These are phyloP conservation scores for Cymodocea nodosa DNA, from an alignment of 116 monocot species.

Conservation along the genomic window DNA sequence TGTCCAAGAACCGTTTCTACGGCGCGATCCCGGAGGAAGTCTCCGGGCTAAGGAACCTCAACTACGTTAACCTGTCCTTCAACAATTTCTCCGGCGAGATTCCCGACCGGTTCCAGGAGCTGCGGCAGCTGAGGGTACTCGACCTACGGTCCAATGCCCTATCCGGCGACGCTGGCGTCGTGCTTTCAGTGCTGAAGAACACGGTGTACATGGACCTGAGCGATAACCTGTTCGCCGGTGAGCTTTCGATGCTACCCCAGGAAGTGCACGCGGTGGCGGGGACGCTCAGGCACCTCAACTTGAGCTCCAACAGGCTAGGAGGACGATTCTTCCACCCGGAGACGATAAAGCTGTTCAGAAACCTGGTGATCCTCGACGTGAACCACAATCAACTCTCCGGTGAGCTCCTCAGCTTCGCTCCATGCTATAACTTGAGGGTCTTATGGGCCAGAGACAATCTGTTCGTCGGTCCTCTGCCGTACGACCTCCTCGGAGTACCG, in stretches of 20 bases:
- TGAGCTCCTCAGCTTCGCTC: constrained; percentile 39
- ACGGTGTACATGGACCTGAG: constrained; percentile 58
- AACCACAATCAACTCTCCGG: constrained; percentile 47
- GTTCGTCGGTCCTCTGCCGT: constrained; percentile 46
- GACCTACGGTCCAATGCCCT: constrained; percentile 56
- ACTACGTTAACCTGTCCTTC: constrained; percentile 48
- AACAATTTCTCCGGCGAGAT: constrained; percentile 47
- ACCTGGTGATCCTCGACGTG: constrained; percentile 62
- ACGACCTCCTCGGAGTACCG: constrained; percentile 32
- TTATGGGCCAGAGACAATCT: constrained; percentile 35
- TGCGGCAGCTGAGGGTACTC: constrained; percentile 55
- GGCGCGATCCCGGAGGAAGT: constrained; percentile 58
- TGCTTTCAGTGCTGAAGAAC: constrained; percentile 40
- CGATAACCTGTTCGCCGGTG: constrained; percentile 47
- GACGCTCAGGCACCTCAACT: constrained; percentile 42
- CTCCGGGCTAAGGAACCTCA: constrained; percentile 29
- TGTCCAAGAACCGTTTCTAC: constrained; percentile 66
- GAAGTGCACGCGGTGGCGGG: constrained; percentile 32
- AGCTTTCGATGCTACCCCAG: constrained; percentile 16
- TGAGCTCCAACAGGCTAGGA: constrained; percentile 45
- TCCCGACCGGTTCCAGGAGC: constrained; percentile 24
- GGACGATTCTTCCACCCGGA: constrained; percentile 48
- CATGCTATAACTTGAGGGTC: constrained; percentile 38
- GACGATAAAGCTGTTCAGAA: constrained; percentile 42
- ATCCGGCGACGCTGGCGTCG: constrained; percentile 24